A percentile compares a stretch with the other conserved stretches of the same genome.
phyloP scores from a whole-genome alignment of 352 stramenopile species.

The Bremia lactucae region DNA sequence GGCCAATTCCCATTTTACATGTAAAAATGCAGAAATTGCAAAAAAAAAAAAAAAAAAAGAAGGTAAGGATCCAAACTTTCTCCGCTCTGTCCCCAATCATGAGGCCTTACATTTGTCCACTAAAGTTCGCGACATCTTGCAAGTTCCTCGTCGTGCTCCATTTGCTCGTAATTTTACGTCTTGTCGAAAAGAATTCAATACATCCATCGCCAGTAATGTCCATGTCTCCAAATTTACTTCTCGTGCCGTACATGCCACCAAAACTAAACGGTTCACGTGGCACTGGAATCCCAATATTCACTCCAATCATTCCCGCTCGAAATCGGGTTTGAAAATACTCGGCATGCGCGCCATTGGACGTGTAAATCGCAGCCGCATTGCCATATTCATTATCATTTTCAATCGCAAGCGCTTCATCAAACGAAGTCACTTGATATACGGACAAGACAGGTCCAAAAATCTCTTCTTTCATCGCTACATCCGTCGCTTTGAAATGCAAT shows the following conservation, averaged over 20 bases:
- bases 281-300: conserved; percentile 95
- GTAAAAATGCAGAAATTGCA: too few species aligned
- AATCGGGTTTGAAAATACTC: conserved; percentile 92
- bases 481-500: conserved; percentile 76
- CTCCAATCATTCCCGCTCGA: conserved; percentile 89
- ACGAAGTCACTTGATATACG: conserved; percentile 70
- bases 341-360: conserved; percentile 85
- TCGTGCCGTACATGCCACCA: conserved; percentile 93
- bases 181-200: conserved; percentile 96
- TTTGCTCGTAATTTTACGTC: conserved; percentile 95
- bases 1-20: too few species aligned
- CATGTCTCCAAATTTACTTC: conserved; percentile 96
- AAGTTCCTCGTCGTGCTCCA: conserved; percentile 65
- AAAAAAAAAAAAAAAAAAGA: too few species aligned
- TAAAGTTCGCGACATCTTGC: conserved; percentile 60
- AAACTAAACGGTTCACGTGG: conserved; percentile 94
- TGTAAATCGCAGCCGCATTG: conserved; percentile 96
- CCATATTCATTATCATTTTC: conserved; percentile 95
- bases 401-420: conserved; percentile 91
- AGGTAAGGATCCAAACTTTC: too few species aligned
- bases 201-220: conserved; percentile 96
- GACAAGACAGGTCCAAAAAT: conserved; percentile 97
- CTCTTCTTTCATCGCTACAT: conserved; percentile 90
- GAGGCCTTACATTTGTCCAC: conserved; percentile 44
- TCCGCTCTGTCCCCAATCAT: too few species aligned